Conservation (phyloP, 148 eudicot species). For the Rhododendron williamsianum region DNA sequence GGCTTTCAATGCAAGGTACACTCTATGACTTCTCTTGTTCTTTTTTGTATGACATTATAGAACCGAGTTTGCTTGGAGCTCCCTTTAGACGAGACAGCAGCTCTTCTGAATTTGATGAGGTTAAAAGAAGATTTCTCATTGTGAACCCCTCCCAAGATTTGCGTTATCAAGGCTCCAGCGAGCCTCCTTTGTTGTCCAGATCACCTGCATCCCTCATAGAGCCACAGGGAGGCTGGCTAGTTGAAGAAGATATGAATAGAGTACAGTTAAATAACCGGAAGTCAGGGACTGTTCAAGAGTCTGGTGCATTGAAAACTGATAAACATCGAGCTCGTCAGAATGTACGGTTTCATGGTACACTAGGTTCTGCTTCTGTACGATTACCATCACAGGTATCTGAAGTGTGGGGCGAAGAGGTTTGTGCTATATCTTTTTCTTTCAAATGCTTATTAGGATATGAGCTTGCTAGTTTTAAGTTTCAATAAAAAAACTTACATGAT, state of each 20-base stretch:
- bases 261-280: conserved; percentile 29
- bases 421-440: background rate
- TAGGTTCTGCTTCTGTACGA: conserved; percentile 27
- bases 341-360: conserved; percentile 27
- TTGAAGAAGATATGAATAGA: conserved; percentile 49
- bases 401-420: conserved; percentile 61
- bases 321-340: conserved; percentile 33
- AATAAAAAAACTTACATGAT: background rate
- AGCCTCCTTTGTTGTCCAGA: conserved; percentile 56
- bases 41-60: conserved; percentile 31
- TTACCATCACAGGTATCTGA: conserved; percentile 29
- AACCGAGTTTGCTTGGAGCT: conserved; percentile 79
- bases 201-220: conserved; percentile 40
- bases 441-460: background rate
- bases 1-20: conserved; percentile 5
- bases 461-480: conserved; percentile 6
- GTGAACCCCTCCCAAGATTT: conserved; percentile 32
- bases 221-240: conserved; percentile 56
- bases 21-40: background rate
- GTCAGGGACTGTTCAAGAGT: conserved; percentile 32
- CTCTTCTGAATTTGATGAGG: conserved; percentile 35
- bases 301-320: conserved; percentile 41
- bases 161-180: conserved; percentile 38
- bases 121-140: conserved; percentile 29
- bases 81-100: conserved; percentile 53